phyloP scores from a whole-genome alignment of 768 basidiomycete species.

The Obba rivulosa region DNA sequence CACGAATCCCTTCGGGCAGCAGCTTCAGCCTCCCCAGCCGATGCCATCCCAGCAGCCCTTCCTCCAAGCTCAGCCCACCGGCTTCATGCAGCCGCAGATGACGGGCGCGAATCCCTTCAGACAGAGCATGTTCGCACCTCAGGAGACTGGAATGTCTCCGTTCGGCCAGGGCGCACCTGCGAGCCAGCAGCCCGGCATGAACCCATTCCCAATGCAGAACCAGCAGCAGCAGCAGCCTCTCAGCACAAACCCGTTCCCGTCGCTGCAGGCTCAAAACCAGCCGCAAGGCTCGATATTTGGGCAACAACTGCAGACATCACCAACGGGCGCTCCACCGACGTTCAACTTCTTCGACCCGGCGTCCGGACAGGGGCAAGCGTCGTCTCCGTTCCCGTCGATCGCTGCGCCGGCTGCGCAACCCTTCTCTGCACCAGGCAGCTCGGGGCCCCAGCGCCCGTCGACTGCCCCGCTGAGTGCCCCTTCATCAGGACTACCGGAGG shows the following conservation, averaged over 20 bases:
- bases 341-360: constrained; percentile 11
- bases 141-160: constrained; percentile 23
- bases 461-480: constrained; percentile 63
- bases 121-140: constrained; percentile 42
- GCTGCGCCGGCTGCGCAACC: constrained; percentile 13
- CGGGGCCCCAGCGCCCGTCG: constrained; percentile 53
- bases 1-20: constrained; percentile 42
- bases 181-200: constrained; percentile 9
- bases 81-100: constrained; percentile 42
- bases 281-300: constrained; percentile 1
- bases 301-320: constrained; percentile 2
- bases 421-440: constrained; percentile 13
- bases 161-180: constrained; percentile 7
- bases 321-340: constrained; percentile 8
- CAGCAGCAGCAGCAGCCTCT: constrained; percentile 36
- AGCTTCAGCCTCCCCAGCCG: constrained; percentile 20
- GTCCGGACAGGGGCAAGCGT: constrained; percentile 6
- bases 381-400: constrained; percentile 2
- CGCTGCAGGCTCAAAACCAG: constrained; percentile 12
- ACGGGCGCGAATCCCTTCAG: constrained; percentile 45
- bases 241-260: constrained; percentile 38
- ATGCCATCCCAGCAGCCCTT: constrained; percentile 34
- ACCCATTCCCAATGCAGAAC: constrained; percentile 19
- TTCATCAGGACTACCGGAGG: constrained; percentile 35
- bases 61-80: constrained; percentile 49